Percentiles rank a stretch among this genome's conserved stretches.
phyloP scores from a whole-genome alignment of 306 rosid genomes.

The Medicago lupulina region DNA sequence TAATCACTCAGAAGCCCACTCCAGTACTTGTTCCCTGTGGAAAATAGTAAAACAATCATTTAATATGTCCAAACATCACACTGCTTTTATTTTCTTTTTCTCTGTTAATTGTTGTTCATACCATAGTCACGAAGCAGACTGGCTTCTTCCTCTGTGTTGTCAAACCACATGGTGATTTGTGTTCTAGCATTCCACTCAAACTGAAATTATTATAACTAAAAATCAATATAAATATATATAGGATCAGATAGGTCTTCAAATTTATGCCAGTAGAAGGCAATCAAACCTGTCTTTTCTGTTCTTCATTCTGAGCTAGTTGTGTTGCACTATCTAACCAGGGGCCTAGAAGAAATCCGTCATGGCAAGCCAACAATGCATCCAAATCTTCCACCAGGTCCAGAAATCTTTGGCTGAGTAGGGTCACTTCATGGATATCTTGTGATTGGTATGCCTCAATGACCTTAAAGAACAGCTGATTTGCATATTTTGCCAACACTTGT shows the following conservation, averaged over 20 bases:
- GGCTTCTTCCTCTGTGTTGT: conserved; percentile 78
- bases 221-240: conserved; percentile 29
- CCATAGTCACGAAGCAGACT: conserved; percentile 92
- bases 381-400: conserved; percentile 74
- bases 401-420: conserved; percentile 58
- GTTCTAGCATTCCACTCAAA: conserved; percentile 96
- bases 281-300: conserved; percentile 75
- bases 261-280: conserved; percentile 14
- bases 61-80: background rate
- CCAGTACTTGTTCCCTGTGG: conserved; percentile 87
- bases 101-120: conserved; percentile 40
- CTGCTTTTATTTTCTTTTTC: conserved; percentile 17
- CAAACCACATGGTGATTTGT: conserved; percentile 96
- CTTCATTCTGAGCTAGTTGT: conserved; percentile 74
- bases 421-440: conserved; percentile 48
- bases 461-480: conserved; percentile 68
- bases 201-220: conserved; percentile 47
- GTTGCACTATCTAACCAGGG: conserved; percentile 90
- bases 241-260: background rate
- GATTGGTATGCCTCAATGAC: conserved; percentile 69
- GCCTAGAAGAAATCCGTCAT: conserved; percentile 89
- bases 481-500: conserved; percentile 84
- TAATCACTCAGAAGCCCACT: conserved; percentile 80
- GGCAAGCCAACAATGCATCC: conserved; percentile 79
- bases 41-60: background rate